These are phyloP conservation scores for Pleurotus citrinopileatus DNA, from an alignment of 768 basidiomycete species.

Conservation along the genomic window DNA sequence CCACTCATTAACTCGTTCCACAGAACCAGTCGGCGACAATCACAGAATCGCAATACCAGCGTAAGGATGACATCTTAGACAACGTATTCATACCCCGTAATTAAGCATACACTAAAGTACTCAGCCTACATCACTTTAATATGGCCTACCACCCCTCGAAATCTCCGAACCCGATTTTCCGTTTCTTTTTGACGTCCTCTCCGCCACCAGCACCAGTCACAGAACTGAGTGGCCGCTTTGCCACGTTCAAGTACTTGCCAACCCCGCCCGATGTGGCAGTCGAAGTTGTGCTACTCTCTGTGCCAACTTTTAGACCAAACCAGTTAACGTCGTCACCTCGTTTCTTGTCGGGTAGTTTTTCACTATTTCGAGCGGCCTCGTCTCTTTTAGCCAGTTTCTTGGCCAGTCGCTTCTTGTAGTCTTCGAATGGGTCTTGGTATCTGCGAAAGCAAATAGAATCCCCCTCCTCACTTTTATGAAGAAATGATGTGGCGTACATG, in stretches of 20 bases:
- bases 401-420: conserved; percentile 80
- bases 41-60: conserved; percentile 32
- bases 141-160: conserved; percentile 82
- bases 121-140: no score
- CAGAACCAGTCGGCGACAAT: conserved; percentile 13
- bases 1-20: no score
- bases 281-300: conserved; percentile 28
- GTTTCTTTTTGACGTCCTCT: conserved; percentile 73
- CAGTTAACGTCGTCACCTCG: conserved; percentile 69
- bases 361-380: conserved; percentile 33
- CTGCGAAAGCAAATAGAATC: conserved; percentile 31
- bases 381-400: conserved; percentile 70
- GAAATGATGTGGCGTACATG: conserved; percentile 54
- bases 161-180: conserved; percentile 86
- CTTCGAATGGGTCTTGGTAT: conserved; percentile 93
- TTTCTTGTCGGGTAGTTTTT: conserved; percentile 43
- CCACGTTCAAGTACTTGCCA: conserved; percentile 72
- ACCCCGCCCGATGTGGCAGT: conserved; percentile 41
- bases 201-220: conserved; percentile 14
- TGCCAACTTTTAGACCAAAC: conserved; percentile 86
- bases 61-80: no score
- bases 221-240: conserved; percentile 40
- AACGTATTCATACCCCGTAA: no score
- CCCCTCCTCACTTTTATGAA: background rate
- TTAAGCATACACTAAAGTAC: no score